Evolutionary conservation across 768 basidiomycete species (phyloP), one percentile per base, ranked within the genome.

Genomic region (Asterophora lycoperdoides): DNA sequence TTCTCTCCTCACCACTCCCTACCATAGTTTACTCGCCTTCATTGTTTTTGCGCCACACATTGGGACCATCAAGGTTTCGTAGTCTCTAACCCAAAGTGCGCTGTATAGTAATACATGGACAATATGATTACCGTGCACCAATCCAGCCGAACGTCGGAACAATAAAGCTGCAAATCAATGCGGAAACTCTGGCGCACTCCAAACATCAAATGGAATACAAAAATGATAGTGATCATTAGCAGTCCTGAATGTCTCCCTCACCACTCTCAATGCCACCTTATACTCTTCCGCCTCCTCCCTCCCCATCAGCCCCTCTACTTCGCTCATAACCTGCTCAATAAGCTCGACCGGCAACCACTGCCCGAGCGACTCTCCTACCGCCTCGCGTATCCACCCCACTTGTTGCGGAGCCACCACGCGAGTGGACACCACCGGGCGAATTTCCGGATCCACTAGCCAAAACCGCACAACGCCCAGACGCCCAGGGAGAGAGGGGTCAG

Each of bases 151-250:
- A n/a, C n/a, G n/a, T n/a, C n/a, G n/a, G 23, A 23, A 3, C 23
- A 9, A 32, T 32, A 26, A 34, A 17, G n/a, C 1, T 7, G 7
- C 20, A 26, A 41, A 35, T 44, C 36, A 48, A 20, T 43, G 44
- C 18, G 29, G 15, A 52, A 47, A 44, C 8, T 49, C 53, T 4
- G 51, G 48, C 14, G 46, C 70, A 47, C 67, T 70, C 72, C 73
- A 76, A 14, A 75, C 64, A 58, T 77, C 71, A 53, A 78, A 79
- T 3, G 74, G 75, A 23, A 78, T 64, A 56, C 74, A 76, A 56
- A 78, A 79, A 55, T 77, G 72, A 55, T 68, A 68, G 29, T 63
- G 62, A 52, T 77, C 69, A 56, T 72, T 78, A 19, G 61, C 54
- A 30, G 58, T 60, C 47, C 66, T 65, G 49, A 78, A 78, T 10